A percentile compares a stretch with the other conserved stretches of the same genome.
Evolutionary conservation across 768 basidiomycete genomes (phyloP).

Genomic region (Guyanaporus albipodus): DNA sequence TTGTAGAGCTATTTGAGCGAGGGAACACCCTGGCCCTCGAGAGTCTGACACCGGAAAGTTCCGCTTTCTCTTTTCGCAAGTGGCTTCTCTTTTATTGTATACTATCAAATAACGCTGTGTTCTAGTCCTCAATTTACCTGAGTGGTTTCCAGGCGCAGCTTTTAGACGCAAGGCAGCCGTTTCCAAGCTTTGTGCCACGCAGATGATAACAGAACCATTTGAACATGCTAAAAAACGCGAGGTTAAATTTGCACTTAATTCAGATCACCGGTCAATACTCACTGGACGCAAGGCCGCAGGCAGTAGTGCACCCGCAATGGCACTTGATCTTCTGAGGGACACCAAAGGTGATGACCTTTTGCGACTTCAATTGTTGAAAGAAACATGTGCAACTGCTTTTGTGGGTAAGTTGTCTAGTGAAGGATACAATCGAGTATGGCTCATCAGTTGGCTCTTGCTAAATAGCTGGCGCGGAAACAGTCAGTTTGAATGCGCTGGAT

Average conservation of each 20-base stretch:
- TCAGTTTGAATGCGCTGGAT: not conserved
- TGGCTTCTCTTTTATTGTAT: not conserved
- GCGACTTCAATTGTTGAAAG: conserved; percentile 10
- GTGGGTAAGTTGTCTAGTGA: conserved; percentile 11
- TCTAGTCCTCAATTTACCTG: conserved; percentile 22
- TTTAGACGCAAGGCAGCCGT: conserved; percentile 25
- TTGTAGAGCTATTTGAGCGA: conserved; percentile 36
- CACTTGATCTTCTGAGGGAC: conserved; percentile 5
- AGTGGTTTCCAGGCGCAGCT: conserved; percentile 21
- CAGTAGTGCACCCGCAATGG: conserved; percentile 11
- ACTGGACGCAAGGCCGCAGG: conserved; percentile 9
- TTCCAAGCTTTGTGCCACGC: conserved; percentile 1
- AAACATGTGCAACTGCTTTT: conserved; percentile 10
- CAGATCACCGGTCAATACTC: not conserved
- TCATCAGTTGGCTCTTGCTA: not conserved
- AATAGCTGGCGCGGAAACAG: conserved; percentile 21
- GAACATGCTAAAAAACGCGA: conserved; percentile 11
- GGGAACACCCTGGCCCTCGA: conserved; percentile 20
- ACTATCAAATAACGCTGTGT: not conserved
- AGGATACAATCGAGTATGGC: not conserved
- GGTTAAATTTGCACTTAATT: not conserved
- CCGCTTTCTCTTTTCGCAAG: conserved; percentile 24
- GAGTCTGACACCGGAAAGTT: conserved; percentile 8
- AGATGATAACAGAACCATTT: conserved; percentile 17
- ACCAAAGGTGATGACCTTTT: conserved; percentile 4